Conservation (phyloP, 2,329 filamentous ascomycete species). For the Hypoxylon sp. region DNA sequence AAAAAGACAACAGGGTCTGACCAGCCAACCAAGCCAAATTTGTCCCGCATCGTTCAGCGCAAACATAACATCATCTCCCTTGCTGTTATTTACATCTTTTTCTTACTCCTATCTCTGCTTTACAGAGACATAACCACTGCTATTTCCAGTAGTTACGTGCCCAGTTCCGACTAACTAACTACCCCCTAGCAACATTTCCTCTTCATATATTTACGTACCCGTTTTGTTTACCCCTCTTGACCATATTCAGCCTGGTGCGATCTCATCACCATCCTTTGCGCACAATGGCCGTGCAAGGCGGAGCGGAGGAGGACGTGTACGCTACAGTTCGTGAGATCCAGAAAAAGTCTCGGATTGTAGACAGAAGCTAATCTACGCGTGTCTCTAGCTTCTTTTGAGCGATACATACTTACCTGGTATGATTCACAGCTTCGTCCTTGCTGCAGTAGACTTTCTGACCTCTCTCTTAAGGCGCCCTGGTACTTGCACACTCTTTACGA, state of each 20-base stretch:
- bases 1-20: slow-evolving; percentile 24
- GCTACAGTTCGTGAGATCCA: slow-evolving; percentile 65
- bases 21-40: slow-evolving; percentile 25
- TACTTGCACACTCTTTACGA: slow-evolving; percentile 93
- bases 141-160: not conserved
- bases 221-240: slow-evolving; percentile 28
- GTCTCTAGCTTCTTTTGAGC: slow-evolving; percentile 84
- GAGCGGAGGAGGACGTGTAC: slow-evolving; percentile 65
- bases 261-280: slow-evolving; percentile 34
- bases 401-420: slow-evolving; percentile 93
- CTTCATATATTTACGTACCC: slow-evolving; percentile 12
- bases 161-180: not conserved
- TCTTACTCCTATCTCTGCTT: not conserved
- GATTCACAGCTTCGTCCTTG: slow-evolving; percentile 47
- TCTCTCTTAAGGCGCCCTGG: slow-evolving; percentile 79
- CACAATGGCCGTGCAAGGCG: slow-evolving; percentile 51
- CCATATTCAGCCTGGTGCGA: slow-evolving; percentile 32
- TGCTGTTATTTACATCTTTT: slow-evolving; percentile 13
- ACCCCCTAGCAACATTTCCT: not conserved
- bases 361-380: slow-evolving; percentile 50
- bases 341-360: slow-evolving; percentile 16
- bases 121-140: slow-evolving; percentile 3
- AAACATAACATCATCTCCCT: slow-evolving; percentile 21
- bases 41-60: slow-evolving; percentile 26
- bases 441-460: slow-evolving; percentile 40